A percentile compares a stretch with the other conserved stretches of the same genome.
These are phyloP conservation scores for Phytopythium aichiense DNA, from an alignment of 352 stramenopile genomes.

Conservation along the genomic window DNA sequence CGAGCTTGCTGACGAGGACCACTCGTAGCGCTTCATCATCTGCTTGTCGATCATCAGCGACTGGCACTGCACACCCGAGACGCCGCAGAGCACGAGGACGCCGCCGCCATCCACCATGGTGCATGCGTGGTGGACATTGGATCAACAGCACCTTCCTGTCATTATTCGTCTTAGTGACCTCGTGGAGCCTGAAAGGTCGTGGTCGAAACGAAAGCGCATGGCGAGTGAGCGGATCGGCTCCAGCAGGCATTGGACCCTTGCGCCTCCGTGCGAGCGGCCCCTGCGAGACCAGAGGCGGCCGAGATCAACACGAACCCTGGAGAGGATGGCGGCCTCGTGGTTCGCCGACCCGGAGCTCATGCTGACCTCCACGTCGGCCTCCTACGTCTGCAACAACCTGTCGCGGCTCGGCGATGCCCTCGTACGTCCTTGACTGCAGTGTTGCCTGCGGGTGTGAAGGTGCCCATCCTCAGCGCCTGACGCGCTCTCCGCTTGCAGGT, in stretches of 20 bases:
- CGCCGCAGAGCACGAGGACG: constrained; percentile 91
- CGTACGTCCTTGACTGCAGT: constrained; percentile 11
- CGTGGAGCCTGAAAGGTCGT: too few species aligned
- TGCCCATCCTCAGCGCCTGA: too few species aligned
- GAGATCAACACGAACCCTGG: too few species aligned
- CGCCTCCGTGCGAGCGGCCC: too few species aligned
- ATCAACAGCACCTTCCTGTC: too few species aligned
- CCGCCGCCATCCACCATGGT: too few species aligned
- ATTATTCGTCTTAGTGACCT: too few species aligned
- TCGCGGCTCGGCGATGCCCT: constrained; percentile 41
- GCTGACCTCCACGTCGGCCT: constrained; percentile 35
- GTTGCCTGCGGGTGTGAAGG: neutral
- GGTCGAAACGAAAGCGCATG: too few species aligned
- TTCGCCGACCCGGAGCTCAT: constrained; percentile 43
- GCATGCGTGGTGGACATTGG: too few species aligned
- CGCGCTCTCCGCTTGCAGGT: constrained; percentile 15
- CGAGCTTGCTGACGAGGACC: constrained; percentile 99
- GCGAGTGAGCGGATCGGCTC: too few species aligned
- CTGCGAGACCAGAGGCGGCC: too few species aligned
- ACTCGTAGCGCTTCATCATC: constrained; percentile 98
- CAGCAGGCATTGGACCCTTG: too few species aligned
- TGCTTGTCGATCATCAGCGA: constrained; percentile 98
- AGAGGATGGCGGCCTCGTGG: constrained; percentile 35
- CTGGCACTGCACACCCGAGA: constrained; percentile 96
- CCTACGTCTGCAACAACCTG: constrained; percentile 53